Percentiles rank a stretch among this genome's conserved stretches.
phyloP scores from a whole-genome alignment of 768 basidiomycete genomes.

The Nevesoporus exiguus region DNA sequence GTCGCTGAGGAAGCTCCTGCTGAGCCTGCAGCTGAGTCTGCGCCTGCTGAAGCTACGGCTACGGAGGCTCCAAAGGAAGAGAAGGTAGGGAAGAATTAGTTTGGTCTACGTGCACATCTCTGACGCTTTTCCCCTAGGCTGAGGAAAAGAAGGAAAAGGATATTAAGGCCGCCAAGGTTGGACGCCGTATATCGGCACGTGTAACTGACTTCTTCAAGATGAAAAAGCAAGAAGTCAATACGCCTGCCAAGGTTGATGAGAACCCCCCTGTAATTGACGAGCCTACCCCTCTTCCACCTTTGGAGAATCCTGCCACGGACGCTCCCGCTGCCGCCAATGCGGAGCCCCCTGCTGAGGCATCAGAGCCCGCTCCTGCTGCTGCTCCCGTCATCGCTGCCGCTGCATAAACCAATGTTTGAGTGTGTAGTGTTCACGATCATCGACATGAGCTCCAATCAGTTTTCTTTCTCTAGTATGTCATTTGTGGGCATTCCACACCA shows the following conservation, averaged over 20 bases:
- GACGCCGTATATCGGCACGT: constrained; percentile 81
- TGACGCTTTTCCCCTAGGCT: constrained; percentile 24
- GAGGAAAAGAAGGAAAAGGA: constrained; percentile 51
- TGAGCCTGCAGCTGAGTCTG: constrained; percentile 29
- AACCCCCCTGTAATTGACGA: constrained; percentile 87
- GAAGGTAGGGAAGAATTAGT: constrained; percentile 38
- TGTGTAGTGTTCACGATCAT: constrained; percentile 34
- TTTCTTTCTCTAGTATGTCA: constrained; percentile 34
- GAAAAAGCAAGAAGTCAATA: constrained; percentile 57
- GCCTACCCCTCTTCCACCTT: constrained; percentile 75
- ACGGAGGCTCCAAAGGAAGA: constrained; percentile 51
- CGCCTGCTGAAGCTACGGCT: constrained; percentile 36
- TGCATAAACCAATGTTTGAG: constrained; percentile 49
- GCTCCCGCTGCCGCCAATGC: constrained; percentile 32
- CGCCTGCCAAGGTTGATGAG: constrained; percentile 84
- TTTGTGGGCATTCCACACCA: constrained; percentile 36
- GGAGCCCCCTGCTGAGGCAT: constrained; percentile 36
- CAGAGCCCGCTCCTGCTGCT: constrained; percentile 43
- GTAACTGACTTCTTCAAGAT: constrained; percentile 81
- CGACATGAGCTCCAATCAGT: constrained; percentile 43
- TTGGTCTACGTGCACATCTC: not conserved
- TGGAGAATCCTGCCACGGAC: constrained; percentile 72
- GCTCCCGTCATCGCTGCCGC: constrained; percentile 74
- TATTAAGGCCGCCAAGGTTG: constrained; percentile 57
- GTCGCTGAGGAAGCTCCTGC: constrained; percentile 20